Percentiles rank a stretch among this genome's conserved stretches.
phyloP scores from a whole-genome alignment of 2,329 filamentous ascomycete genomes.

The Talaromyces sp. region DNA sequence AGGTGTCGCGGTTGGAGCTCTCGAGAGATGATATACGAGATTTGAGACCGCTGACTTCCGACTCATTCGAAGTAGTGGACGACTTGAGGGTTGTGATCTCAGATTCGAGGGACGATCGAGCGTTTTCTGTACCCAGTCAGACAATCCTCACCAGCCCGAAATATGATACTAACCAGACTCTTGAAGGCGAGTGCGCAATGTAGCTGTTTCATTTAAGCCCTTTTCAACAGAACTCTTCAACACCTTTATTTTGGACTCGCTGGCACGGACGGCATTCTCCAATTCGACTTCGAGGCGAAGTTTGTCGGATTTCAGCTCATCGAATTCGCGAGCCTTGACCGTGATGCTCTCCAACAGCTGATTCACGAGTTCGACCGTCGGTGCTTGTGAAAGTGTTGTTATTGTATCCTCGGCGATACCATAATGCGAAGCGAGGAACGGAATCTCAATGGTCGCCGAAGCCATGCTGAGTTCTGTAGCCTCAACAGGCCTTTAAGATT shows the following conservation, averaged over 20 bases:
- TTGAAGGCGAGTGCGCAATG: conserved; percentile 74
- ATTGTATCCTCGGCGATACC: conserved; percentile 55
- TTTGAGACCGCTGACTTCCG: conserved; percentile 70
- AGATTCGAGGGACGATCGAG: conserved; percentile 69
- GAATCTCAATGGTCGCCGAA: conserved; percentile 53
- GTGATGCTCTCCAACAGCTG: conserved; percentile 70
- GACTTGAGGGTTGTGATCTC: conserved; percentile 77
- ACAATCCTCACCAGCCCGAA: neutral
- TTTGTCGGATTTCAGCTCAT: conserved; percentile 80
- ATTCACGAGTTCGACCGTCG: conserved; percentile 73
- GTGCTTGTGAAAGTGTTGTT: conserved; percentile 53
- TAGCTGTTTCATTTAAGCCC: conserved; percentile 76
- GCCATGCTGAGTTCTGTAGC: conserved; percentile 46
- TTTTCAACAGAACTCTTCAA: conserved; percentile 80
- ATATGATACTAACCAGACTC: conserved; percentile 63
- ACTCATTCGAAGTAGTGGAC: conserved; percentile 62
- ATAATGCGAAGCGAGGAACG: conserved; percentile 58
- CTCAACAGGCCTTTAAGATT: conserved; percentile 15
- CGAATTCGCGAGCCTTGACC: conserved; percentile 75
- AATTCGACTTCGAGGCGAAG: conserved; percentile 86
- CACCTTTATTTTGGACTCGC: conserved; percentile 75
- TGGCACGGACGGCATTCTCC: conserved; percentile 79
- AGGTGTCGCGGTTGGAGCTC: conserved; percentile 83
- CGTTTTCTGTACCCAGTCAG: conserved; percentile 58
- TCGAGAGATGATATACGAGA: conserved; percentile 83